Conservation (phyloP, 75 land plant genomes). For the Larix kaempferi region DNA sequence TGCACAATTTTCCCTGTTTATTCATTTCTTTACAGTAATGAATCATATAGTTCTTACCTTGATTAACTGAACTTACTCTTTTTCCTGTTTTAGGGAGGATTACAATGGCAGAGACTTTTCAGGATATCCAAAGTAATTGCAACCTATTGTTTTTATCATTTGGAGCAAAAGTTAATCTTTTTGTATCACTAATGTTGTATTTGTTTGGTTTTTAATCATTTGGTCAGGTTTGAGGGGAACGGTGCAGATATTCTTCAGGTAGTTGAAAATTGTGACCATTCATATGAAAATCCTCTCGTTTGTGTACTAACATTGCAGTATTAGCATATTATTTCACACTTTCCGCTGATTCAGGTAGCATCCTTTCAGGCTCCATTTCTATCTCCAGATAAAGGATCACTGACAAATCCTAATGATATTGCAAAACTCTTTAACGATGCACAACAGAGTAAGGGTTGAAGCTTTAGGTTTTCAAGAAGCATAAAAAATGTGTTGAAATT, state of each 20-base stretch:
- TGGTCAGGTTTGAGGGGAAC: conserved; percentile 2
- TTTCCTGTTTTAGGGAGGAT: not conserved
- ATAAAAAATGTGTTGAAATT: not conserved
- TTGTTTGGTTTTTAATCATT: not conserved
- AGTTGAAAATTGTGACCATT: not conserved
- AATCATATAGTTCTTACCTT: not conserved
- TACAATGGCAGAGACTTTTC: conserved; percentile 5
- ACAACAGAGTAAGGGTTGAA: conserved; percentile 28
- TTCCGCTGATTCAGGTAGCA: conserved; percentile 3
- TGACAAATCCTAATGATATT: conserved; percentile 21
- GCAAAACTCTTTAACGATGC: conserved; percentile 39
- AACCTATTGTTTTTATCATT: not conserved
- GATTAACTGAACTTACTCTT: not conserved
- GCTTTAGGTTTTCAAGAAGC: not conserved
- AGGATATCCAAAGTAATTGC: conserved; percentile 1
- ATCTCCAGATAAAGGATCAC: conserved; percentile 11
- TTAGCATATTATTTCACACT: not conserved
- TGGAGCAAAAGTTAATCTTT: not conserved
- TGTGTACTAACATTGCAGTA: not conserved
- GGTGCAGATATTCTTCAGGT: conserved; percentile 12
- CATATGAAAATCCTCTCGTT: not conserved
- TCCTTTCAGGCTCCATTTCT: not conserved
- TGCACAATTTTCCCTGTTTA: not conserved
- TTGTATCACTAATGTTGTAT: not conserved
- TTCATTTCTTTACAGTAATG: not conserved